Conservation (phyloP, 371 early-diverging fungal genomes). For the Mycotypha africana region DNA sequence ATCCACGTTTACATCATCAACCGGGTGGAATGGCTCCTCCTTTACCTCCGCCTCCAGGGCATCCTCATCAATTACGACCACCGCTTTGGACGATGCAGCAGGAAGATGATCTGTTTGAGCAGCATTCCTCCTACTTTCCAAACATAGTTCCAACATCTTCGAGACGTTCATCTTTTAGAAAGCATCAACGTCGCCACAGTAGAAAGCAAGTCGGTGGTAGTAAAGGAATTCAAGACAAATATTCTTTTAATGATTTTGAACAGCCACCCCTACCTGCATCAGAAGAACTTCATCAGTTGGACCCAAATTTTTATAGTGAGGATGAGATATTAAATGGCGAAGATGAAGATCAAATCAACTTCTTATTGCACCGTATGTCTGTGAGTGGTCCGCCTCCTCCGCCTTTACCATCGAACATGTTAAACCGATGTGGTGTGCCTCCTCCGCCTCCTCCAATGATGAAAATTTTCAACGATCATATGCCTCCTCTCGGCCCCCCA, state of each 20-base stretch:
- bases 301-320: no score
- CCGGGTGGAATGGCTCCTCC: conserved; percentile 1
- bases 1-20: not conserved
- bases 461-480: not conserved
- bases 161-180: not conserved
- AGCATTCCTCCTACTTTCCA: no score
- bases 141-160: no score
- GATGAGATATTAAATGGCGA: no score
- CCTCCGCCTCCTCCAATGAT: conserved; percentile 5
- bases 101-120: no score
- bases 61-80: not conserved
- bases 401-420: conserved; percentile 1
- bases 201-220: conserved; percentile 2
- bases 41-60: not conserved
- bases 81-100: no score
- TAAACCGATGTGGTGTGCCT: conserved; percentile 6
- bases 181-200: not conserved
- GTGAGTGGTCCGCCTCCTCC: conserved; percentile 4
- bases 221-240: no score
- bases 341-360: not conserved
- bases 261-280: not conserved
- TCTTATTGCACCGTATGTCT: conserved; percentile 10
- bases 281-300: conserved; percentile 2
- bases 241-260: not conserved
- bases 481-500: not conserved